Base-by-base conservation (phyloP, 257 asterid species). In the Hygrophila difformis region DNA sequence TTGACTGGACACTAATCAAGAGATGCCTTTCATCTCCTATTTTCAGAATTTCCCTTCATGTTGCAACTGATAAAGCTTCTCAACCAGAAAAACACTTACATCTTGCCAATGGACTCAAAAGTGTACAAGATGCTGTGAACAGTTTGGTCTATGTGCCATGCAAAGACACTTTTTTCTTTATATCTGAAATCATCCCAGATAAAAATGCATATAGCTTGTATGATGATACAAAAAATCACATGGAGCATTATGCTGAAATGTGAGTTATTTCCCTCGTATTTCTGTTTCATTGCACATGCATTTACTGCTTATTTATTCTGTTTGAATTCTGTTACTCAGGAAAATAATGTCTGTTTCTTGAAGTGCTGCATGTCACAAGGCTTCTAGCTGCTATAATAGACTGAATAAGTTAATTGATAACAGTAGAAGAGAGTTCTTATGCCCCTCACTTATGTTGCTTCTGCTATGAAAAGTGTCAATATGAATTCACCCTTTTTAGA, bases 141-240 rank as follows among this genome's bases (percentile, higher is more conserved):
- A 82, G 99, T 75, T 76, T 86, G 85, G 88, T 85, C 38, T 91
- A 82, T 60, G 86, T 78, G 51, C 93, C 94, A 31, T 74, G 82
- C 77, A 91, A 59, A 67, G 37, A 60, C 19, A 71, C 50, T 20
- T 91, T 82, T 72, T 86, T 66, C 81, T 86, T 91, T 62, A 65
- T 91, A 55, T 63, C 89, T 60, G 99, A 72, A 44, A 70, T 82
- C 65, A 49, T 72, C 47, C 47, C 22, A n/a, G 69, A 65, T 47
- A 74, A 57, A 62, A 73, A 69, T 60, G 93, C 79, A 52, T 61
- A 68, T 68, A 72, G 76, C 72, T 56, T 53, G 37, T 63, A 56
- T 40, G 73, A 71, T 57, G 78, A 69, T 44, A 63, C 80, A 14
- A 71, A 60, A 61, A 77, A 43, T 69, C 83, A 82, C 46, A 64